Evolutionary conservation across 345 rosid species (phyloP), one percentile per base, ranked within the genome.

Genomic region (Gossypium longicalyx): DNA sequence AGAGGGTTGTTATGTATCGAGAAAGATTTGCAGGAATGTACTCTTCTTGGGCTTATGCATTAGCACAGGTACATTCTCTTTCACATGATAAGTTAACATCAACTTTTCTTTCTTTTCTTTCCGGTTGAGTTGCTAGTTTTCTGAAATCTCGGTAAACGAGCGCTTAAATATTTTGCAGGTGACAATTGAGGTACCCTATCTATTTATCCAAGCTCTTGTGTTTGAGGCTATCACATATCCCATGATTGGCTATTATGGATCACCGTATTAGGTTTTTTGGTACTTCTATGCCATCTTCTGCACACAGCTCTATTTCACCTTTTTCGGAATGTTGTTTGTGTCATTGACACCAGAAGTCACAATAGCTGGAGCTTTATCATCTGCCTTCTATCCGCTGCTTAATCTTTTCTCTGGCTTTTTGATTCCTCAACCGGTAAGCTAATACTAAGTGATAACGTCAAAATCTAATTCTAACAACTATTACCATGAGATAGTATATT

Each of bases 1-100:
- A 93, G 19, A 79, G 93, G 19, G 82, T 89, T 8, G 82, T 90
- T 12, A 78, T 90, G 86, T 90, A 91, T 74, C 81, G 96, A 0
- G 97, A 91, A 80, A 85, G 85, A 78, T 91, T 88, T 80, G 93
- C 96, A 0, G 96, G 96, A 57, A 91, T 87, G 97, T 90, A 90
- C 84, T 87, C 96, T 53, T 74, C 91, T 0, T 86, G 87, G 83
- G 85, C 89, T 17, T 90, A 80, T 76, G 87, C 97, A 10, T 75
- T 87, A 49, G 94, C 93, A 53, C 94, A 89, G 84, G 94, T 85
- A 71, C 48, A 0, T 48, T 48, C 22, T 20, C 3, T 47, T 20
- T 20, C n/a, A 43, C 8, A 12, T 20, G 19, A 6, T 22, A 45
- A 45, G 51, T 22, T 43, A 2, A 11, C 10, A 27, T 60, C 10